phyloP scores from a whole-genome alignment of 305 asterid genomes.

The Fraxinus latifolia region DNA sequence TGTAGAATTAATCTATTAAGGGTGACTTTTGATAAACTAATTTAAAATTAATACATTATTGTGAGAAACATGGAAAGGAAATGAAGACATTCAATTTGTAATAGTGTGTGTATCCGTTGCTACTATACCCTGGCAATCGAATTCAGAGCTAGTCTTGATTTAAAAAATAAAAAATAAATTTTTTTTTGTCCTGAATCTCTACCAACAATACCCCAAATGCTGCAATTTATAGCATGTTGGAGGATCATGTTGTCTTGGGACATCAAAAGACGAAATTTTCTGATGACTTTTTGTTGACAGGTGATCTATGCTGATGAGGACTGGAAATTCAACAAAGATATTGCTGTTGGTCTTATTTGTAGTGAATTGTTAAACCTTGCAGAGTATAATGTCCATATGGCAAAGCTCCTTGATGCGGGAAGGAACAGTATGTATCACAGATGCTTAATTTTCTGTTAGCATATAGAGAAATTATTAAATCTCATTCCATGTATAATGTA shows the following conservation, averaged over 20 bases:
- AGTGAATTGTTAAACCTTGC: constrained; percentile 83
- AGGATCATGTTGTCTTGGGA: background rate
- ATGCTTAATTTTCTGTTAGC: constrained; percentile 21
- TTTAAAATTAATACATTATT: background rate
- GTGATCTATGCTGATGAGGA: constrained; percentile 92
- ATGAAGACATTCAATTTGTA: background rate
- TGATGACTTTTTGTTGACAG: constrained; percentile 39
- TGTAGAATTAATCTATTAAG: background rate
- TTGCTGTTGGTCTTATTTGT: constrained; percentile 75
- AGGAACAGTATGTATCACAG: constrained; percentile 68
- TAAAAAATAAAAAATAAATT: no score
- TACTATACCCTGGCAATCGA: background rate
- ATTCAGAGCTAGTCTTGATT: background rate
- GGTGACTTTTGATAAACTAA: background rate
- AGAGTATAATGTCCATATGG: constrained; percentile 95
- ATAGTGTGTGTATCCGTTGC: background rate
- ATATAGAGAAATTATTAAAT: constrained; percentile 15
- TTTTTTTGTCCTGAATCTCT: background rate
- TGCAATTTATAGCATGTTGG: background rate
- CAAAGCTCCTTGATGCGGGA: constrained; percentile 93
- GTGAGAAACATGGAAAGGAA: background rate
- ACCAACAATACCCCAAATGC: background rate
- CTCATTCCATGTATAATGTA: constrained; percentile 29
- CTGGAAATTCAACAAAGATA: constrained; percentile 82
- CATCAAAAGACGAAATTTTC: background rate